Conservation (phyloP, 2,329 filamentous ascomycete species). For the Trichophyton rubrum region DNA sequence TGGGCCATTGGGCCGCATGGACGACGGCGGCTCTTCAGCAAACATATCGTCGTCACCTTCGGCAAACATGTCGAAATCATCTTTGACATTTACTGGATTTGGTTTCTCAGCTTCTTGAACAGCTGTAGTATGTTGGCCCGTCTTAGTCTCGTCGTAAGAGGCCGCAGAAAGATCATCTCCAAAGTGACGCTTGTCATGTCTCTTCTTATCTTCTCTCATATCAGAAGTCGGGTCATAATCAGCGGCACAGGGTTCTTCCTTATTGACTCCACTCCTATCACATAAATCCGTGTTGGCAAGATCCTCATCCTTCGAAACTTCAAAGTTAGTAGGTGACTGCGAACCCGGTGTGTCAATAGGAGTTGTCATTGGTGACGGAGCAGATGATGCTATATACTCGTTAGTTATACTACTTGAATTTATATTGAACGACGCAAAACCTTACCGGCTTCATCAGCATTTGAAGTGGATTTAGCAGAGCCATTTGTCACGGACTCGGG, state of each 20-base stretch:
- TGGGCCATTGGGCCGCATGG: slow-evolving; percentile 41
- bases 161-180: slow-evolving; percentile 43
- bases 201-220: slow-evolving; percentile 69
- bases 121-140: slow-evolving; percentile 41
- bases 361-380: slow-evolving; percentile 35
- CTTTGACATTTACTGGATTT: slow-evolving; percentile 34
- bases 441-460: slow-evolving; percentile 30
- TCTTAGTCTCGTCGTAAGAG: slow-evolving; percentile 47
- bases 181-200: slow-evolving; percentile 53
- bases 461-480: slow-evolving; percentile 34
- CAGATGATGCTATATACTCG: slow-evolving; percentile 18
- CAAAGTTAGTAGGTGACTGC: slow-evolving; percentile 47
- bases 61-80: slow-evolving; percentile 51
- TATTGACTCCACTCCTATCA: slow-evolving; percentile 35
- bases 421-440: background rate
- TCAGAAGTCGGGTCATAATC: slow-evolving; percentile 85
- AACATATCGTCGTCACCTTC: slow-evolving; percentile 66
- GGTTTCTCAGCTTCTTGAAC: slow-evolving; percentile 29
- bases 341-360: slow-evolving; percentile 37
- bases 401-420: slow-evolving; percentile 29
- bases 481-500: slow-evolving; percentile 40
- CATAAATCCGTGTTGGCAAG: slow-evolving; percentile 44
- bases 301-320: slow-evolving; percentile 54
- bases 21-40: slow-evolving; percentile 56
- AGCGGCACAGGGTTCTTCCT: slow-evolving; percentile 75